Evolutionary conservation across 768 basidiomycete genomes (phyloP).

Genomic region (Tricholoma terreum): DNA sequence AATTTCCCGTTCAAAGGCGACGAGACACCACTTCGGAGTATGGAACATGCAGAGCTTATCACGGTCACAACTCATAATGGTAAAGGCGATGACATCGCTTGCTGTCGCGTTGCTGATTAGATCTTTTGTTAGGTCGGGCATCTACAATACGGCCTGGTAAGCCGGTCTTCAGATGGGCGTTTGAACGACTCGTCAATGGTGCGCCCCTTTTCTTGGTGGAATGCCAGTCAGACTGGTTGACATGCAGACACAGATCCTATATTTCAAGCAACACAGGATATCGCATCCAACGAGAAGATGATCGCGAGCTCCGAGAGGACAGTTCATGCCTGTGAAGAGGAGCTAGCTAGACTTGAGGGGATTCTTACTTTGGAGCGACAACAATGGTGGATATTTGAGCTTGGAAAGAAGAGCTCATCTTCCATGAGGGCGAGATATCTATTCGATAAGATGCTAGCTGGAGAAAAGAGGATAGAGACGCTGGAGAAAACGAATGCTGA

Average conservation of each 20-base stretch:
- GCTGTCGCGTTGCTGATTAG: background rate
- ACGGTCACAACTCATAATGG: slow-evolving; percentile 75
- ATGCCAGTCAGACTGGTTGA: background rate
- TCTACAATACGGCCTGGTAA: slow-evolving; percentile 85
- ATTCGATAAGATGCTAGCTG: slow-evolving; percentile 68
- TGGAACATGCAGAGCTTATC: slow-evolving; percentile 91
- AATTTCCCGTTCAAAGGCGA: slow-evolving; percentile 93
- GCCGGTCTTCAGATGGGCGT: slow-evolving; percentile 85
- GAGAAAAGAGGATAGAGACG: slow-evolving; percentile 62
- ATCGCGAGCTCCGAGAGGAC: slow-evolving; percentile 58
- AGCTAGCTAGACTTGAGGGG: slow-evolving; percentile 64
- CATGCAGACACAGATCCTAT: slow-evolving; percentile 52
- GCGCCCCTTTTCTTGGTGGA: slow-evolving; percentile 16
- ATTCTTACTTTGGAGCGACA: slow-evolving; percentile 53
- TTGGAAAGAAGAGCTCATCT: slow-evolving; percentile 50
- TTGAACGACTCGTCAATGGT: slow-evolving; percentile 80
- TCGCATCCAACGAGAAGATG: slow-evolving; percentile 71
- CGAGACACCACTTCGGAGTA: slow-evolving; percentile 70
- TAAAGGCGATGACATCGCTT: slow-evolving; percentile 18
- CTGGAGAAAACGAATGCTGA: slow-evolving; percentile 71
- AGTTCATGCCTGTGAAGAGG: slow-evolving; percentile 71
- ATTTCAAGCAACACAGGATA: slow-evolving; percentile 80
- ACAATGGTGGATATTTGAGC: slow-evolving; percentile 30
- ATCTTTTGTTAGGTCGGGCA: slow-evolving; percentile 59
- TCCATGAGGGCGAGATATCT: slow-evolving; percentile 63